Conservation (phyloP, 1,284 basidiomycete genomes). For the Leccinum solheimii region DNA sequence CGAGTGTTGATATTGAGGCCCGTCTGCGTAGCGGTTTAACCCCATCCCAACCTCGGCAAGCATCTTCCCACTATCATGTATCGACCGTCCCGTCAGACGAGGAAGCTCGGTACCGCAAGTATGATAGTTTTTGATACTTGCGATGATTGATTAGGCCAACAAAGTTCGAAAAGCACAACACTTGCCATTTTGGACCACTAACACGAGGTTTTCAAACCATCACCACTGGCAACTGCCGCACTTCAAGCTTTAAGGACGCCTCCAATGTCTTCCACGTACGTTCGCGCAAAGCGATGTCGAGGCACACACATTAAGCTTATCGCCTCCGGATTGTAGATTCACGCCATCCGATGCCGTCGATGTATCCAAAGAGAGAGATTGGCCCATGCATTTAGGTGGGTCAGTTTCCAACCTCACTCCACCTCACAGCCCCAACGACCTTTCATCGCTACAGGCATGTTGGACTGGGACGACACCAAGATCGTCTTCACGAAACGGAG, state of each 20-base stretch:
- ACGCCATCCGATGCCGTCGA: constrained; percentile 57
- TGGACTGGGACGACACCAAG: constrained; percentile 71
- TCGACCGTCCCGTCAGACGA: not conserved
- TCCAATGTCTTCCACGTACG: constrained; percentile 33
- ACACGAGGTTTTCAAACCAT: not conserved
- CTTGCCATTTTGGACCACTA: constrained; percentile 11
- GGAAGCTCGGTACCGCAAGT: not conserved
- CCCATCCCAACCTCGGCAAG: not conserved
- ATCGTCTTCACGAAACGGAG: constrained; percentile 75
- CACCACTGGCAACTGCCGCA: not conserved
- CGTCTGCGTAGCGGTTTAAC: not conserved
- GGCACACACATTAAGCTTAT: constrained; percentile 3
- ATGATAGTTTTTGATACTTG: not conserved
- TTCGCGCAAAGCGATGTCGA: not conserved
- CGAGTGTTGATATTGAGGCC: not conserved
- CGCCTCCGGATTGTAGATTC: constrained; percentile 44
- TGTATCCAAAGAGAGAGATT: constrained; percentile 65
- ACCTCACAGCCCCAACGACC: not conserved
- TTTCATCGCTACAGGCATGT: constrained; percentile 51
- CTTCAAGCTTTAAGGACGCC: not conserved
- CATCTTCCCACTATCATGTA: not conserved
- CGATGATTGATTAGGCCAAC: not conserved
- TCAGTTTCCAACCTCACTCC: not conserved
- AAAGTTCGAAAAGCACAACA: not conserved
- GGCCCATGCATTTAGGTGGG: constrained; percentile 63